Evolutionary conservation across 345 rosid genomes (phyloP), one percentile per base, ranked within the genome.

Genomic region (Melastoma malabathricum): DNA sequence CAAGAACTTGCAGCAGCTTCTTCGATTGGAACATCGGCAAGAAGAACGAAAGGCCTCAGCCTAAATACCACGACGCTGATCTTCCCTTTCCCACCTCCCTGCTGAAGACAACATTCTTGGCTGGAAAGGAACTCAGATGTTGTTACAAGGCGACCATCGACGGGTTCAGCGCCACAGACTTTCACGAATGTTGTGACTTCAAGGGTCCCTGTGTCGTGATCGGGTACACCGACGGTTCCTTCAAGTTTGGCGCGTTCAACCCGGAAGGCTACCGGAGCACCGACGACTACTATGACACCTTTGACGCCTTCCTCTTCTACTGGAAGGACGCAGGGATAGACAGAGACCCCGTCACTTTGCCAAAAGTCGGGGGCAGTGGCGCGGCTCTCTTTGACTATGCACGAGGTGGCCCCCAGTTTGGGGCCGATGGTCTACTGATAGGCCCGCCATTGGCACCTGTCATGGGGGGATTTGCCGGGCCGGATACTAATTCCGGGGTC

Each of bases 251-350:
- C 19, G 92, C 80, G 18, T 88, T 82, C 61, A 88, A 60, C 27
- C 83, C 95, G 0, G 95, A 84, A 59, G 97, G 97, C n/a, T 89
- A 82, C 44, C 68, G 83, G 59, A 80, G 97, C 74, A 89, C 95
- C 0, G 89, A 84, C 62, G 95, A 89, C 57, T 84, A 84, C 52
- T 82, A 77, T 29, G 95, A 89, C 54, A 70, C 93, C 0, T 89
- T 89, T 29, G 93, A 81, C 29, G 71, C 85, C 13, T 89, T 82
- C 64, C 87, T 85, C 60, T 89, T 79, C 66, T 89, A 89, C 46
- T 85, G 97, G 95, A 49, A 61, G 8, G 78, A 68, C 1, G 48
- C 62, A 6, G 60, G 48, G 19, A 50, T 16, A 12, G 57, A 50
- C 17, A 29, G 18, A 13, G 82, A 67, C 3, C 87, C 82, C 0